phyloP scores from a whole-genome alignment of 2,329 filamentous ascomycete genomes.

The Monascus ruber region DNA sequence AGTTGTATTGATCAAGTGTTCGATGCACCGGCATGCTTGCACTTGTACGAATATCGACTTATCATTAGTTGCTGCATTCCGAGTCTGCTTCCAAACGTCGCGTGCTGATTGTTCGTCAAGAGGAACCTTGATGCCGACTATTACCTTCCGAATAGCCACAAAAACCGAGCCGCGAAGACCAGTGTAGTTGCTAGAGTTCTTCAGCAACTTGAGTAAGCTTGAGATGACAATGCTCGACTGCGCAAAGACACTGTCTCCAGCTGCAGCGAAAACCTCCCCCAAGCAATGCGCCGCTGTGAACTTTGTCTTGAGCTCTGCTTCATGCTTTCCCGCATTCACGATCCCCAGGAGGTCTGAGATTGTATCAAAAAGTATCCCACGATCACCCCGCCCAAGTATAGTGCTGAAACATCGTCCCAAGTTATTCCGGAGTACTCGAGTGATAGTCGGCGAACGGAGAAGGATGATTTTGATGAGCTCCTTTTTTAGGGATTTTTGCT shows the following conservation, averaged over 20 bases:
- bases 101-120: slow-evolving; percentile 77
- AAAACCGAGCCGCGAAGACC: slow-evolving; percentile 73
- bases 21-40: slow-evolving; percentile 67
- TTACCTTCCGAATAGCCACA: slow-evolving; percentile 61
- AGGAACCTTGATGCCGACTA: slow-evolving; percentile 61
- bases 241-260: slow-evolving; percentile 83
- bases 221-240: slow-evolving; percentile 65
- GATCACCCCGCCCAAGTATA: slow-evolving; percentile 73
- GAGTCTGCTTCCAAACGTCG: slow-evolving; percentile 86
- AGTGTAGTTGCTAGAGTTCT: slow-evolving; percentile 65
- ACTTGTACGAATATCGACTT: slow-evolving; percentile 74
- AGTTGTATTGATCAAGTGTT: slow-evolving; percentile 59
- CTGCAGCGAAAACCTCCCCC: slow-evolving; percentile 80
- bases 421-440: slow-evolving; percentile 81
- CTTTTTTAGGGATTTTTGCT: slow-evolving; percentile 86
- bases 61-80: slow-evolving; percentile 64
- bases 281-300: slow-evolving; percentile 81
- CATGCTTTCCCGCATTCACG: slow-evolving; percentile 61
- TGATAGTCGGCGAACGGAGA: slow-evolving; percentile 67
- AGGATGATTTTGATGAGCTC: slow-evolving; percentile 90
- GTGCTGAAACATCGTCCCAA: slow-evolving; percentile 72
- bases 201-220: slow-evolving; percentile 65
- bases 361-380: slow-evolving; percentile 86
- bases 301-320: slow-evolving; percentile 66
- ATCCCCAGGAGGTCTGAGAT: slow-evolving; percentile 76